phyloP scores from a whole-genome alignment of 805 yeast genomes.

The Blastobotrys terrestris region DNA sequence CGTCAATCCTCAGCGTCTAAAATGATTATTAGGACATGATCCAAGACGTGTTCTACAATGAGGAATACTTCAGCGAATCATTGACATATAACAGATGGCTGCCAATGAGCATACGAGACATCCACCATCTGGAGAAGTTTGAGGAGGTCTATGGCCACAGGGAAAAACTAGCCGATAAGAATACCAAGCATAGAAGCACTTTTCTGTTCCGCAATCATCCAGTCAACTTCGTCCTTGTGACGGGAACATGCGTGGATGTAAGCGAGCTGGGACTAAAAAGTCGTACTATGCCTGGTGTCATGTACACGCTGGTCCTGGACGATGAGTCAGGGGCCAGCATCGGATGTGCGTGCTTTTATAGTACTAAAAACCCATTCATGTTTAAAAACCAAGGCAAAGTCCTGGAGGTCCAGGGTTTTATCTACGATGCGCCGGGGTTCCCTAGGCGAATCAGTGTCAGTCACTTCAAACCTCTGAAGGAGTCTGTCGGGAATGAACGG shows the following conservation, averaged over 20 bases:
- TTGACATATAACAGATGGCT: slow-evolving; percentile 20
- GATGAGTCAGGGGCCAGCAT: background rate
- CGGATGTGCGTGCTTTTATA: background rate
- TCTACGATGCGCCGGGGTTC: background rate
- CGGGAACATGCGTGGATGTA: slow-evolving; percentile 12
- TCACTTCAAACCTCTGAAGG: background rate
- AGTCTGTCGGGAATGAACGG: background rate
- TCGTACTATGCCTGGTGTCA: background rate
- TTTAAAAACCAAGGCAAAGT: background rate
- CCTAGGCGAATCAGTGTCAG: background rate
- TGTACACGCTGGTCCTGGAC: slow-evolving; percentile 1
- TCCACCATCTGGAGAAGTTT: slow-evolving; percentile 6
- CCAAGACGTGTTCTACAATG: background rate
- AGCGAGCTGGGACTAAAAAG: background rate
- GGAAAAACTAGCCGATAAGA: background rate
- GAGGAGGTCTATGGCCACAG: slow-evolving; percentile 5
- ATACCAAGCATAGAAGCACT: slow-evolving; percentile 9
- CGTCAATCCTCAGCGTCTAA: no score
- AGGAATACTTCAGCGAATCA: slow-evolving; percentile 7
- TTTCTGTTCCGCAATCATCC: slow-evolving; percentile 21
- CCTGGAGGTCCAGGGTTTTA: background rate
- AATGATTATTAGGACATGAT: no score
- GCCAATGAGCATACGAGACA: slow-evolving; percentile 16
- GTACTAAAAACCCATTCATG: background rate
- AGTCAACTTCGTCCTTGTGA: slow-evolving; percentile 14